These are phyloP conservation scores for Rhynchospora pubera DNA, from an alignment of 176 grass and related monocot genomes.

Conservation along the genomic window DNA sequence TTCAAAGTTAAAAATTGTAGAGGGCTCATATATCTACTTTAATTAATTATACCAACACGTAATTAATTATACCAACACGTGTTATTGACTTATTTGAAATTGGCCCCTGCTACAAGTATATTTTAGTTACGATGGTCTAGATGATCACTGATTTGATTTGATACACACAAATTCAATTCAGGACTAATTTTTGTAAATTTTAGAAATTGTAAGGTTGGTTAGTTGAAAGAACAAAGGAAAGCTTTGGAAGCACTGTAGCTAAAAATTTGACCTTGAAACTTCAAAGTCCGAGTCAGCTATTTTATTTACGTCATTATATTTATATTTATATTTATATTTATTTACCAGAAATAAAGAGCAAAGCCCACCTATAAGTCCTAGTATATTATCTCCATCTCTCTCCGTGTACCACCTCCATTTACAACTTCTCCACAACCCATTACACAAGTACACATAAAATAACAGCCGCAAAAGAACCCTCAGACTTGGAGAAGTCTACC, in stretches of 20 bases:
- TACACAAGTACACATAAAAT: neutral
- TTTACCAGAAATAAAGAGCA: neutral
- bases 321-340: no score
- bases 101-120: no score
- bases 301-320: no score
- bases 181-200: neutral
- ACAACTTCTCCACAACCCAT: neutral
- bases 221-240: neutral
- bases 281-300: constrained; percentile 2
- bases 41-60: no score
- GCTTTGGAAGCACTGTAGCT: neutral
- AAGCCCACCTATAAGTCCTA: neutral
- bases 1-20: no score
- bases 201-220: neutral
- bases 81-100: no score
- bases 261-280: neutral
- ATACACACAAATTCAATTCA: no score
- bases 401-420: neutral
- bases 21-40: no score
- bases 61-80: no score
- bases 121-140: no score
- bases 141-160: no score
- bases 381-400: neutral
- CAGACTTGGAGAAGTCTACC: neutral
- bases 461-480: neutral